phyloP scores from a whole-genome alignment of 257 asterid species.

The Solanum chiquidenum region DNA sequence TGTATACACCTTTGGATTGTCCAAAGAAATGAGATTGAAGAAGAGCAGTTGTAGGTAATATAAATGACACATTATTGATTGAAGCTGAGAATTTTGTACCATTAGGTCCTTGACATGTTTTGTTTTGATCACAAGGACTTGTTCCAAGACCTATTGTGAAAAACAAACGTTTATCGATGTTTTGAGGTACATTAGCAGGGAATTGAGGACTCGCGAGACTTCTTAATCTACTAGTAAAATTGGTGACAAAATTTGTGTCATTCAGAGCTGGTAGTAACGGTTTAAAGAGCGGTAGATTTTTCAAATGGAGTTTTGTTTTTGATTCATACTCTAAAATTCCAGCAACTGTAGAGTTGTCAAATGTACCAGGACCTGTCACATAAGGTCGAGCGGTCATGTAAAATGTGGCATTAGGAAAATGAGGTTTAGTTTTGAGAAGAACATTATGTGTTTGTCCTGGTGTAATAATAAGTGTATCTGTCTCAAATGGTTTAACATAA shows the following conservation, averaged over 20 bases:
- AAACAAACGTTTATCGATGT: slow-evolving; percentile 19
- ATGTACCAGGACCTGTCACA: slow-evolving; percentile 42
- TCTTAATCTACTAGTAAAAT: slow-evolving; percentile 20
- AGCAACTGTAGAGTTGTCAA: slow-evolving; percentile 47
- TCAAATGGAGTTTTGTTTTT: slow-evolving; percentile 5
- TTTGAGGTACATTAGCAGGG: slow-evolving; percentile 50
- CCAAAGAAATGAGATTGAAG: slow-evolving; percentile 45
- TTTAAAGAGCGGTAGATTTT: slow-evolving; percentile 22
- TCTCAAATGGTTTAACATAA: slow-evolving; percentile 40
- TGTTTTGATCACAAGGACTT: slow-evolving; percentile 33
- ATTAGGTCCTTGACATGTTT: slow-evolving; percentile 53
- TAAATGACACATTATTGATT: slow-evolving; percentile 37
- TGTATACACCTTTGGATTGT: slow-evolving; percentile 24
- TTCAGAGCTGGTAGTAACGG: slow-evolving; percentile 40
- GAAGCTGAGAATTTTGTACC: slow-evolving; percentile 45
- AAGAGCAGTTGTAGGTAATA: slow-evolving; percentile 35
- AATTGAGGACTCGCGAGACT: slow-evolving; percentile 34
- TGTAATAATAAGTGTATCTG: slow-evolving; percentile 29
- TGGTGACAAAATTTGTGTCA: slow-evolving; percentile 36
- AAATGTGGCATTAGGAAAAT: slow-evolving; percentile 30
- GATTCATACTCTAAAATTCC: slow-evolving; percentile 39
- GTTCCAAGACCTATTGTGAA: slow-evolving; percentile 56
- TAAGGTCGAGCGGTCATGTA: slow-evolving; percentile 48
- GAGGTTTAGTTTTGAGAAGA: slow-evolving; percentile 31
- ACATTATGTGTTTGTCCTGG: slow-evolving; percentile 57